These are phyloP conservation scores for Boletus rubroflammeus DNA, from an alignment of 768 basidiomycete species.

Conservation along the genomic window DNA sequence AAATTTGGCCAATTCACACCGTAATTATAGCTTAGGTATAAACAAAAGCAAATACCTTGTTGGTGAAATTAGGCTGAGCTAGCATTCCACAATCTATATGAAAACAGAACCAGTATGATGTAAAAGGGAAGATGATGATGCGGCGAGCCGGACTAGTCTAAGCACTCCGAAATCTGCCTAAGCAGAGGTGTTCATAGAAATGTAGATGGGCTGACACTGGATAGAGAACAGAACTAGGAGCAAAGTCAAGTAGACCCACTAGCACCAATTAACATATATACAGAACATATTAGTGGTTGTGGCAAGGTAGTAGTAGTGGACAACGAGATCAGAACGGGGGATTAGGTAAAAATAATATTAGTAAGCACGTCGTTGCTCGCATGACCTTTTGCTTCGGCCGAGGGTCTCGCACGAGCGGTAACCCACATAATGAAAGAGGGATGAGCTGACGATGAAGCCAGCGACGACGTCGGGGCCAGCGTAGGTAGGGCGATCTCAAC, in stretches of 20 bases:
- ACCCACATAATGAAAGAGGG: background rate
- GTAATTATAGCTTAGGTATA: too few species aligned
- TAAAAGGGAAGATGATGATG: background rate
- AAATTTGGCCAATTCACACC: background rate
- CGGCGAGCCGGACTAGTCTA: background rate
- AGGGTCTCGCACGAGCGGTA: background rate
- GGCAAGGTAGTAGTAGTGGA: too few species aligned
- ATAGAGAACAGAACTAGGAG: too few species aligned
- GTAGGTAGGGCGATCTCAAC: constrained; percentile 1
- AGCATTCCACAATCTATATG: background rate
- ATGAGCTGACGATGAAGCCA: background rate
- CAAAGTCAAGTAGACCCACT: too few species aligned
- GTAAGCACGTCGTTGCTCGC: background rate
- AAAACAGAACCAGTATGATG: background rate
- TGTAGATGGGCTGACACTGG: too few species aligned
- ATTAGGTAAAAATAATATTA: background rate
- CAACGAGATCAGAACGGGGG: background rate
- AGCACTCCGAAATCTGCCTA: background rate
- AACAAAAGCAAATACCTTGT: too few species aligned
- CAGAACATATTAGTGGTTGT: too few species aligned
- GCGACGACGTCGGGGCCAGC: background rate
- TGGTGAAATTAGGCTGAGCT: too few species aligned
- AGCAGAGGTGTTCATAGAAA: background rate
- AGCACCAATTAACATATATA: too few species aligned
- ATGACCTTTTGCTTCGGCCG: background rate